A percentile compares a stretch with the other conserved stretches of the same genome.
Evolutionary conservation across 1,284 basidiomycete species (phyloP).

Genomic region (Fomitopsis pinicola): DNA sequence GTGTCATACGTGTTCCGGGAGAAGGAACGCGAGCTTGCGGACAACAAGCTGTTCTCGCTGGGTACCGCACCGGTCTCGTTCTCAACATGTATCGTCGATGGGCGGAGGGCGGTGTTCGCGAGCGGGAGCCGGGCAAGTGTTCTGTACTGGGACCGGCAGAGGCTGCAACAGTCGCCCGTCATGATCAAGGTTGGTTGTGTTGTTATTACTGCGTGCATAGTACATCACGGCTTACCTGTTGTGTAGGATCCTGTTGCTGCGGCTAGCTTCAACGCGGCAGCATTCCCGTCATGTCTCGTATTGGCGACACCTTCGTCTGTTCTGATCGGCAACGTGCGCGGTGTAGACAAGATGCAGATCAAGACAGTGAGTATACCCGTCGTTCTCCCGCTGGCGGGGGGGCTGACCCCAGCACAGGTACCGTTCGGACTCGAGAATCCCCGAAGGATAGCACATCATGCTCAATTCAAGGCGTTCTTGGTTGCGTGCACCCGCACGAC

Average conservation of each 20-base stretch:
- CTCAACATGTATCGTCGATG: constrained; percentile 45
- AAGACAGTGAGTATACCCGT: constrained; percentile 50
- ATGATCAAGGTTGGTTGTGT: constrained; percentile 59
- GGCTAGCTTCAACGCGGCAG: constrained; percentile 42
- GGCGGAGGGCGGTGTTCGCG: constrained; percentile 55
- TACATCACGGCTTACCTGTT: neutral
- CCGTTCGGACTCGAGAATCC: constrained; percentile 68
- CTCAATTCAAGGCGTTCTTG: constrained; percentile 53
- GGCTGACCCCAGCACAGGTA: constrained; percentile 39
- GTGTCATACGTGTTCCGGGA: constrained; percentile 51
- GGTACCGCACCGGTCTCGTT: constrained; percentile 68
- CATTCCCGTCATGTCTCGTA: constrained; percentile 51
- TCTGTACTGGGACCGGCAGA: constrained; percentile 63
- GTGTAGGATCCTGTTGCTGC: constrained; percentile 59
- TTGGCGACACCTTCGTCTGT: constrained; percentile 55
- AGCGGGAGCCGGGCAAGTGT: constrained; percentile 60
- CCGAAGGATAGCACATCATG: constrained; percentile 55
- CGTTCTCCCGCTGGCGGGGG: neutral
- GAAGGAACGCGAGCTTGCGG: constrained; percentile 35
- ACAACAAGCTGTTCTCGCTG: constrained; percentile 59
- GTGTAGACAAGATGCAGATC: constrained; percentile 79
- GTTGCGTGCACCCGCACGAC: constrained; percentile 52
- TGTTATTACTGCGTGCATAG: neutral
- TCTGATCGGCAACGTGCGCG: constrained; percentile 60
- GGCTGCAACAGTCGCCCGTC: constrained; percentile 67